Evolutionary conservation across 345 rosid species (phyloP).

Genomic region (Microcos paniculata): DNA sequence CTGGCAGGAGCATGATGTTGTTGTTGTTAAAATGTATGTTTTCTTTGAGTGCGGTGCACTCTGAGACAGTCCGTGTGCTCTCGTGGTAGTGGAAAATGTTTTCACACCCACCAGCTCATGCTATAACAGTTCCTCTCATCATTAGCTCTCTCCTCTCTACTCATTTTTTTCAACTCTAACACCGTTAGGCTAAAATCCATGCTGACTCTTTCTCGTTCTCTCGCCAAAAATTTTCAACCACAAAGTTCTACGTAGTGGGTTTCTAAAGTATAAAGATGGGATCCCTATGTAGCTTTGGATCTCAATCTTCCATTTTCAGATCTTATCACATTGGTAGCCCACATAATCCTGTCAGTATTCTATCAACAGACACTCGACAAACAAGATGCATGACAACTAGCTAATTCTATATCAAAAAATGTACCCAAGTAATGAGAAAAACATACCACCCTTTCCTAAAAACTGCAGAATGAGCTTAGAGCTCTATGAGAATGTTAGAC

Average conservation of each 20-base stretch:
- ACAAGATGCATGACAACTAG: conserved; percentile 14
- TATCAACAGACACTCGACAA: too few relatives aligned
- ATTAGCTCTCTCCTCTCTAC: background rate
- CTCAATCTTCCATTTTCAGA: too few relatives aligned
- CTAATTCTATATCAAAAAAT: background rate
- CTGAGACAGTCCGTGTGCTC: conserved; percentile 26
- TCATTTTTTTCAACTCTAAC: background rate
- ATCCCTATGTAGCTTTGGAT: too few relatives aligned
- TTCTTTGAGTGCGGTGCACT: conserved; percentile 94
- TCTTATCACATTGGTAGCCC: too few relatives aligned
- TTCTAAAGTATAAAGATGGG: too few relatives aligned
- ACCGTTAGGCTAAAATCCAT: background rate
- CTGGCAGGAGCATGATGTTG: conserved; percentile 49
- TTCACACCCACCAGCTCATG: conserved; percentile 19
- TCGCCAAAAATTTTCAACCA: background rate
- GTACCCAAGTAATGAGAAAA: background rate
- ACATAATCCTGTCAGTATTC: too few relatives aligned
- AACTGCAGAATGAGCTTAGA: background rate
- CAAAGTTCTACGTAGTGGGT: background rate
- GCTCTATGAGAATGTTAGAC: background rate
- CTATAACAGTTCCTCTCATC: background rate
- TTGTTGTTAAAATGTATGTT: conserved; percentile 19
- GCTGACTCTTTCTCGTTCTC: background rate
- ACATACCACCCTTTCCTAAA: background rate
- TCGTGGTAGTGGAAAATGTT: conserved; percentile 31